phyloP scores from a whole-genome alignment of 805 yeast genomes.

The Ogataea philodendri region DNA sequence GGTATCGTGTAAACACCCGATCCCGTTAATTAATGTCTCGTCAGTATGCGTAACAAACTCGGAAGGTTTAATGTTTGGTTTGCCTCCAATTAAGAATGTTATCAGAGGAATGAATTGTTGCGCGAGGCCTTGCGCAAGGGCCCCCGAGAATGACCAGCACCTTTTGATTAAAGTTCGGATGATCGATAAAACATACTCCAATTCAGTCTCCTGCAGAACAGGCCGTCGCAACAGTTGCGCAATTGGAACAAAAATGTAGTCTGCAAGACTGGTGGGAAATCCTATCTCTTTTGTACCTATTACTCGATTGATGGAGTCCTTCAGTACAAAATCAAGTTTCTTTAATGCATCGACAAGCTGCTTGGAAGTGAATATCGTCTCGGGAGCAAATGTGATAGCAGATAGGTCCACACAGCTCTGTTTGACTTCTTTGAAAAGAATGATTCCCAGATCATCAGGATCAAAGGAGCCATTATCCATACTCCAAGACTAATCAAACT shows the following conservation, averaged over 20 bases:
- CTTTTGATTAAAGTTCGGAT: slow-evolving; percentile 42
- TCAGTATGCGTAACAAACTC: slow-evolving; percentile 30
- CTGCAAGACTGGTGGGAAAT: slow-evolving; percentile 47
- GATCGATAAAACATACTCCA: slow-evolving; percentile 45
- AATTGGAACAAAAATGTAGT: slow-evolving; percentile 61
- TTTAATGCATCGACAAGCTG: slow-evolving; percentile 34
- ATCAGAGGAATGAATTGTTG: slow-evolving; percentile 47
- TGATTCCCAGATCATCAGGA: slow-evolving; percentile 11
- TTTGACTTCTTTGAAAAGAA: slow-evolving; percentile 31
- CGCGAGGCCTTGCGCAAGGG: slow-evolving; percentile 38
- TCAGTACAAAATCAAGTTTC: slow-evolving; percentile 32
- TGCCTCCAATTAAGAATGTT: slow-evolving; percentile 46
- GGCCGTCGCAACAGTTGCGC: slow-evolving; percentile 50
- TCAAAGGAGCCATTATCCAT: slow-evolving; percentile 3
- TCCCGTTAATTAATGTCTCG: slow-evolving; percentile 39
- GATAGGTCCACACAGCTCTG: slow-evolving; percentile 46
- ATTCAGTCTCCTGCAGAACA: slow-evolving; percentile 42
- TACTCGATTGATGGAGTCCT: slow-evolving; percentile 7
- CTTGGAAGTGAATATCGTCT: slow-evolving; percentile 31
- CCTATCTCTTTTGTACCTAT: slow-evolving; percentile 1
- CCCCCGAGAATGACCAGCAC: slow-evolving; percentile 45
- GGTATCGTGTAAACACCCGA: slow-evolving; percentile 31
- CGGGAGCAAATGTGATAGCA: slow-evolving; percentile 41
- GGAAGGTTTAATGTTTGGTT: slow-evolving; percentile 36
- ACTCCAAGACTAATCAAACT: slow-evolving; percentile 1